These are phyloP conservation scores for Acacia pycnantha DNA, from an alignment of 331 rosid species.

Conservation along the genomic window DNA sequence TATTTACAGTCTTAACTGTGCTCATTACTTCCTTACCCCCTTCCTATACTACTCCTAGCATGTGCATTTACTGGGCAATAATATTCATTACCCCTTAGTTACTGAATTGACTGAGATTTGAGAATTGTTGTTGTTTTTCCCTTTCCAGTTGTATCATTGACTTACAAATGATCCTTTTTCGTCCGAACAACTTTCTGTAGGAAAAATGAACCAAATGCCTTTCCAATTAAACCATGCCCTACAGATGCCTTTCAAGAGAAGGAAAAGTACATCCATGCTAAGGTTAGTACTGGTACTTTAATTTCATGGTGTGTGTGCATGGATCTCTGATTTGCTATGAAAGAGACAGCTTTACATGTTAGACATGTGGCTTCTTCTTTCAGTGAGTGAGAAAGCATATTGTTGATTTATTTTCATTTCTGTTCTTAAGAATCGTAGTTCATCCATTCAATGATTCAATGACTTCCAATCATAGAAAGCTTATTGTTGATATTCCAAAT, in stretches of 20 bases:
- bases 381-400: constrained; percentile 13
- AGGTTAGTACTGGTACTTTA: constrained; percentile 48
- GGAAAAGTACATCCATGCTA: constrained; percentile 91
- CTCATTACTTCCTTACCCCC: background rate
- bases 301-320: background rate
- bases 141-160: background rate
- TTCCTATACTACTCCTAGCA: background rate
- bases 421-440: background rate
- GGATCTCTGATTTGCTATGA: constrained; percentile 1
- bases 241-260: constrained; percentile 58
- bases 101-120: background rate
- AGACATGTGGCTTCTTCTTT: background rate
- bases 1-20: background rate
- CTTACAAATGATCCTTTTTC: background rate
- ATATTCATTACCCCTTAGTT: background rate
- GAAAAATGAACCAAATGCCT: constrained; percentile 40
- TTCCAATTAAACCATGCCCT: constrained; percentile 62
- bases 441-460: background rate
- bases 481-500: background rate
- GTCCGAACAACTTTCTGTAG: constrained; percentile 52
- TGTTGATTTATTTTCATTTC: constrained; percentile 8
- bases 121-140: background rate
- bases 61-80: background rate
- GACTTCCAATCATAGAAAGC: too few relatives aligned
- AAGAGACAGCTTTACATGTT: constrained; percentile 17